Conservation (phyloP, 2,329 filamentous ascomycete species). For the Aureobasidium sp. region DNA sequence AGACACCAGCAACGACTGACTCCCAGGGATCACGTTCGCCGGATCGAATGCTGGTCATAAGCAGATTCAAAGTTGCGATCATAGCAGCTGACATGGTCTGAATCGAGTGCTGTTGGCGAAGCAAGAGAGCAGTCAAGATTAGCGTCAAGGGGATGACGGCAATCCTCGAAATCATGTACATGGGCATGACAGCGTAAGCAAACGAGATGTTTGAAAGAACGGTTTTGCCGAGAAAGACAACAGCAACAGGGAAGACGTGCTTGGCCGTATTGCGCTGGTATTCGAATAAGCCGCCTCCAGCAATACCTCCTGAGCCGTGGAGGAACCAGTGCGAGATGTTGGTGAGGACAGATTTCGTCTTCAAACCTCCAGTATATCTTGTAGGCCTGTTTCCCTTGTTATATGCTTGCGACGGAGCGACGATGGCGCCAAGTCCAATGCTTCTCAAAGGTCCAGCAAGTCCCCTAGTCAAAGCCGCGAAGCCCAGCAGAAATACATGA, state of each 20-base stretch:
- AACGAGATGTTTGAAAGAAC: constrained; percentile 48
- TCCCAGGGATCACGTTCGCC: constrained; percentile 44
- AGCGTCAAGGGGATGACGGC: constrained; percentile 42
- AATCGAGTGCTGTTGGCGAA: constrained; percentile 38
- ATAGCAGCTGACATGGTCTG: constrained; percentile 42
- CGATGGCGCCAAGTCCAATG: constrained; percentile 35
- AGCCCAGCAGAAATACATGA: constrained; percentile 39
- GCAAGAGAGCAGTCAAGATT: constrained; percentile 38
- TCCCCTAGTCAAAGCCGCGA: constrained; percentile 39
- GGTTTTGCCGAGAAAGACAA: constrained; percentile 43
- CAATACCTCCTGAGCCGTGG: constrained; percentile 39
- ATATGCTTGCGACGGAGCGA: constrained; percentile 32
- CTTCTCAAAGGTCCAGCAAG: constrained; percentile 33
- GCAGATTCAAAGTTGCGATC: constrained; percentile 42
- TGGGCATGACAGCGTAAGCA: constrained; percentile 43
- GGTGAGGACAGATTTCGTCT: constrained; percentile 15
- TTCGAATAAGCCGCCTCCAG: constrained; percentile 46
- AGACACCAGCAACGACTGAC: constrained; percentile 42
- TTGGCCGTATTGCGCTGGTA: constrained; percentile 40
- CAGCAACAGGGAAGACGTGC: constrained; percentile 39
- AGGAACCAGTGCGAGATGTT: constrained; percentile 27
- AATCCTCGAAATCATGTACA: constrained; percentile 45
- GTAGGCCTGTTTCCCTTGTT: constrained; percentile 9
- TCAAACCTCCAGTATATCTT: constrained; percentile 18
- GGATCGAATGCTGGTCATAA: constrained; percentile 38